Evolutionary conservation across 306 rosid species (phyloP), one percentile per base, ranked within the genome.

Genomic region (Cyclanthera cordifolia): DNA sequence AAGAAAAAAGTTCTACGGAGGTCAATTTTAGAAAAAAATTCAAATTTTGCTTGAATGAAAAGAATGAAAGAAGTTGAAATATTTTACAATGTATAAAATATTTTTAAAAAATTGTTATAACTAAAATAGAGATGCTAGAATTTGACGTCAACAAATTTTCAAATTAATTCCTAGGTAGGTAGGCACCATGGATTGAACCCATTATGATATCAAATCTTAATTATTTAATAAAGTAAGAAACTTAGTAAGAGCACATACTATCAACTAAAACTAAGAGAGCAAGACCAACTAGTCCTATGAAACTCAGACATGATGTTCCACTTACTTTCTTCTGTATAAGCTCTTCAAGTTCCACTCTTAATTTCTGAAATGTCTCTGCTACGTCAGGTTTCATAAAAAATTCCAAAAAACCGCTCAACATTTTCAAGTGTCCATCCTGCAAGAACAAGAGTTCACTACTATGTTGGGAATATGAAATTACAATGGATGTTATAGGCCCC

Each of bases 381-480:
- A 90, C 72, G 21, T 80, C 74, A 27, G 99, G 88, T 54, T 82
- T 87, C 96, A 90, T 78, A 81, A 93, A 90, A 76, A 90, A 93
- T 83, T 90, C 99, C 39, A 90, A 72, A 81, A 85, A 94, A 71
- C 99, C 99, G 61, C 95, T 95, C 79, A 94, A 77, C 99, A 94
- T 86, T 88, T 86, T 90, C 64, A 90, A 65, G 77, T 86, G 96
- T 60, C 91, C 95, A 75, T 86, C 97, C 99, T 90, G 83, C 73
- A 49, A 78, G 34, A 76, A 39, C 53, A 69, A 77, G 67, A 78
- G 50, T 48, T 66, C 21, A 47, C 9, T 65, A 64, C 49, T 23
- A 65, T 3, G 7, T 43, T 13, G 25, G 3, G 11, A 64, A 64
- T 64, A 11, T 16, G 58, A 27, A 54, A 54, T 37, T 20, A 45